Evolutionary conservation across 129 eudicot species (phyloP).

Genomic region (Deinandra increscens): DNA sequence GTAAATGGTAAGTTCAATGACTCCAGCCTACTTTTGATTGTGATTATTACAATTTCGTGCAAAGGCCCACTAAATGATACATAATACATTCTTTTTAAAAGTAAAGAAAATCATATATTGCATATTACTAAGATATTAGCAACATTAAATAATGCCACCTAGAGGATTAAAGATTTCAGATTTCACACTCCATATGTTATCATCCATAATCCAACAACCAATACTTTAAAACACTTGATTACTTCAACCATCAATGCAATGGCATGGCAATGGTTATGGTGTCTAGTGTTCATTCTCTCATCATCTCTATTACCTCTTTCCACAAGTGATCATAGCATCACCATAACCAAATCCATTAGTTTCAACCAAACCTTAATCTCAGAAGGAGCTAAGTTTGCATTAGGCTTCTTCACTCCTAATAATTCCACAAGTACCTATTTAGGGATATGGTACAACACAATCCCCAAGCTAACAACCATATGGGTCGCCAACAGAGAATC

Average conservation of each 20-base stretch:
- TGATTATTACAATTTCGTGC: neutral
- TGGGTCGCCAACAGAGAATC: slow-evolving; percentile 74
- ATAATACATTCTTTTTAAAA: neutral
- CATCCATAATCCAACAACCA: neutral
- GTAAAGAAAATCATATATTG: neutral
- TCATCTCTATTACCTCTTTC: slow-evolving; percentile 20
- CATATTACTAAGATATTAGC: neutral
- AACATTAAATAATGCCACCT: neutral
- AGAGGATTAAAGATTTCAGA: neutral
- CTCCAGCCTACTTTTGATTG: neutral
- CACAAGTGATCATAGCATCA: slow-evolving; percentile 31
- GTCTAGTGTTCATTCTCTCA: slow-evolving; percentile 19
- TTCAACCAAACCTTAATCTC: slow-evolving; percentile 41
- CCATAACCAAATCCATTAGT: slow-evolving; percentile 32
- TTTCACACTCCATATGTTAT: neutral
- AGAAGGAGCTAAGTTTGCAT: slow-evolving; percentile 40
- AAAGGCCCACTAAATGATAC: neutral
- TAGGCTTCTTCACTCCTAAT: slow-evolving; percentile 57
- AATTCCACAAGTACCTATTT: slow-evolving; percentile 44
- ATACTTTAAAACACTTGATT: too few species aligned
- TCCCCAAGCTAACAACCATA: slow-evolving; percentile 35
- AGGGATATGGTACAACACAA: slow-evolving; percentile 51
- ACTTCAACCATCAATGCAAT: slow-evolving; percentile 23
- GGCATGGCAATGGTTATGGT: slow-evolving; percentile 23
- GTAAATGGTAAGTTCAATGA: neutral